Evolutionary conservation across 305 asterid species (phyloP).

Genomic region (Plantago coronopus): DNA sequence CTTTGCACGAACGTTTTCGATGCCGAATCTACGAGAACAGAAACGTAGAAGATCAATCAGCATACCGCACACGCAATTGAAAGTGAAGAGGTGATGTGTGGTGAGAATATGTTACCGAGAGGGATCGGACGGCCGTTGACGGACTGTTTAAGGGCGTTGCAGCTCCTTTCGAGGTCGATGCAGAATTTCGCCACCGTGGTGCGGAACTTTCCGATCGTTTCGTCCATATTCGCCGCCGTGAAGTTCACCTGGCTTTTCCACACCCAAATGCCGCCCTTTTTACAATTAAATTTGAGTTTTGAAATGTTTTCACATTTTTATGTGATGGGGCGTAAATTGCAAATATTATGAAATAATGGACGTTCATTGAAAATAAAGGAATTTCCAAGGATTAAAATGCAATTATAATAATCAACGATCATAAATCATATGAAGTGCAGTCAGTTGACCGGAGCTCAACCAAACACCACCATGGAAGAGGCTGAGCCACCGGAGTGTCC

Average conservation of each 20-base stretch:
- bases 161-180: constrained; percentile 69
- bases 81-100: constrained; percentile 14
- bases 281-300: too few species aligned
- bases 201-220: constrained; percentile 56
- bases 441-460: too few species aligned
- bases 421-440: too few species aligned
- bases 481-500: constrained; percentile 90
- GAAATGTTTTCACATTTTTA: too few species aligned
- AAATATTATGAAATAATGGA: too few species aligned
- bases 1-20: constrained; percentile 74
- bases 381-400: too few species aligned
- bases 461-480: constrained; percentile 34
- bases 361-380: too few species aligned
- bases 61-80: background rate
- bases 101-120: constrained; percentile 39
- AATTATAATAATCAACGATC: too few species aligned
- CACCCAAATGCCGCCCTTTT: too few species aligned
- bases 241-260: too few species aligned
- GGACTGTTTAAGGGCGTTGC: constrained; percentile 72
- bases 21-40: constrained; percentile 62
- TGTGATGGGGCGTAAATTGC: too few species aligned
- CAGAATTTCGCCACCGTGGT: constrained; percentile 61
- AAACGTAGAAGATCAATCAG: background rate
- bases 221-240: constrained; percentile 46
- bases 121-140: constrained; percentile 89